A percentile compares a stretch with the other conserved stretches of the same genome.
These are phyloP conservation scores for Hyphopichia khmerensis DNA, from an alignment of 1,139 yeast species.

Conservation along the genomic window DNA sequence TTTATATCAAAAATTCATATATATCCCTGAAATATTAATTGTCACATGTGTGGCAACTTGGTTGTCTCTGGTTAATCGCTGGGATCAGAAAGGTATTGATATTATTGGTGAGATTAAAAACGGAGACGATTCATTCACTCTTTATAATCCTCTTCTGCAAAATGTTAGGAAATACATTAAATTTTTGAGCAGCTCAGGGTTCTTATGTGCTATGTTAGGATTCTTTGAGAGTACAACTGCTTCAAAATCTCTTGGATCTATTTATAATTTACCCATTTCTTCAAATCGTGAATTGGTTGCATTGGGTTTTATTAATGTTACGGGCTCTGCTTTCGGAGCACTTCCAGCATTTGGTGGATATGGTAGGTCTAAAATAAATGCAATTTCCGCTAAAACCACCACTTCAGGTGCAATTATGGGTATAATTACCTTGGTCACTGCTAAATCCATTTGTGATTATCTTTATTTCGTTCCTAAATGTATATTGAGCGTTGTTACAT, in stretches of 20 bases:
- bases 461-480: conserved; percentile 79
- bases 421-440: conserved; percentile 62
- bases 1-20: conserved; percentile 22
- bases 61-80: conserved; percentile 51
- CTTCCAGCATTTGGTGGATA: conserved; percentile 96
- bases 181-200: conserved; percentile 54
- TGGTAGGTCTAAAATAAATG: conserved; percentile 88
- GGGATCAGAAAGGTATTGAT: conserved; percentile 60
- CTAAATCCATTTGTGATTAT: conserved; percentile 58
- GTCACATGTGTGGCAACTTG: conserved; percentile 67
- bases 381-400: conserved; percentile 81
- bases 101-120: conserved; percentile 66
- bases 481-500: conserved; percentile 77
- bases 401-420: conserved; percentile 84
- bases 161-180: conserved; percentile 33
- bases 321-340: conserved; percentile 70
- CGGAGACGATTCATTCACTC: conserved; percentile 19
- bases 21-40: conserved; percentile 80
- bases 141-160: conserved; percentile 36
- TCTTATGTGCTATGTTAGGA: conserved; percentile 83
- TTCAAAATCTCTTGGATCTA: conserved; percentile 72
- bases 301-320: conserved; percentile 71
- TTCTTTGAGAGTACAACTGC: conserved; percentile 95
- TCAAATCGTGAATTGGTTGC: conserved; percentile 80
- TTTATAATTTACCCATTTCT: conserved; percentile 64